These are phyloP conservation scores for Lolium perenne DNA, from an alignment of 176 grass and related monocot species.

Conservation along the genomic window DNA sequence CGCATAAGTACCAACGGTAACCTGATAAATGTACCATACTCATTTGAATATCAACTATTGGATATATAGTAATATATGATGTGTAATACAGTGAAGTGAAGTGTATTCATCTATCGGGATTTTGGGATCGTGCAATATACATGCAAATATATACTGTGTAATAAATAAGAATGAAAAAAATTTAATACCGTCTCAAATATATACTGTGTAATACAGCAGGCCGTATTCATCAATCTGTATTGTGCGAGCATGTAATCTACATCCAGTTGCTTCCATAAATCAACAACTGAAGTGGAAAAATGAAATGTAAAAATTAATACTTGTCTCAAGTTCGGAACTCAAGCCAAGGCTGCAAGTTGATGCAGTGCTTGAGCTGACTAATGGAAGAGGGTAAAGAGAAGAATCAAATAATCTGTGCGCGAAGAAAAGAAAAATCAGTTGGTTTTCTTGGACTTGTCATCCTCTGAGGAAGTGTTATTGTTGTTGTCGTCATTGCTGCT, in stretches of 20 bases:
- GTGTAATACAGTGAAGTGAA: no score
- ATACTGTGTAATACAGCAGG: not conserved
- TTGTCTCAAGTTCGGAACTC: not conserved
- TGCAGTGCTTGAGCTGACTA: slow-evolving; percentile 20
- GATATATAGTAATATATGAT: not conserved
- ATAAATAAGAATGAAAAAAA: no score
- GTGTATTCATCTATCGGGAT: no score
- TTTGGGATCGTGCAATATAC: no score
- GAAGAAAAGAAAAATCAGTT: slow-evolving; percentile 31
- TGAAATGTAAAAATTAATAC: not conserved
- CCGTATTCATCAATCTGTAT: not conserved
- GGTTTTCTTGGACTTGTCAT: slow-evolving; percentile 59
- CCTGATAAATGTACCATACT: no score
- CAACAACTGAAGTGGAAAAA: not conserved
- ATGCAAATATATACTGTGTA: no score
- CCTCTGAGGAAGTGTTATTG: slow-evolving; percentile 36
- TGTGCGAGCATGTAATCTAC: not conserved
- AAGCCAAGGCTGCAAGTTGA: not conserved
- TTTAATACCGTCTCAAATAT: not conserved
- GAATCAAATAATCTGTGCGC: not conserved
- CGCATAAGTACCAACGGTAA: no score
- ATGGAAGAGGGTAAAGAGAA: not conserved
- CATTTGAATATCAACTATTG: not conserved
- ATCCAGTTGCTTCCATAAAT: not conserved
- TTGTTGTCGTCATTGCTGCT: slow-evolving; percentile 14